phyloP scores from a whole-genome alignment of 345 rosid species.

The Theobroma cacao region DNA sequence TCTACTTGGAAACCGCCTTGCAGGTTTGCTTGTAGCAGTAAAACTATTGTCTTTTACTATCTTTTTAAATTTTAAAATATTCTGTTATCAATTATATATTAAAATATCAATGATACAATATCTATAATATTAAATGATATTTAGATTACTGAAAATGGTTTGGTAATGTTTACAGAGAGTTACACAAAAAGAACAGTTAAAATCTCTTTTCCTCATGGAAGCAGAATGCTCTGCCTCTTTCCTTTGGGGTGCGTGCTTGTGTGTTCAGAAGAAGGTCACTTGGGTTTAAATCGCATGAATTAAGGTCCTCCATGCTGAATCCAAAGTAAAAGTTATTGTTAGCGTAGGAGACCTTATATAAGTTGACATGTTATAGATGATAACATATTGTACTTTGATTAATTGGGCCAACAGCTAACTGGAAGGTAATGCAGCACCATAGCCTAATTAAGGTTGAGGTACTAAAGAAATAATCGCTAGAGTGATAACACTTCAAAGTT shows the following conservation, averaged over 20 bases:
- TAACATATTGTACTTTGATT: neutral
- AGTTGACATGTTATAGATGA: too few species aligned
- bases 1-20: conserved; percentile 85
- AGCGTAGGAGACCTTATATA: too few species aligned
- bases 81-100: neutral
- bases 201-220: neutral
- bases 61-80: neutral
- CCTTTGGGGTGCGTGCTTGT: neutral
- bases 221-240: neutral
- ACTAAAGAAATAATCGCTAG: neutral
- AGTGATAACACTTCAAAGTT: neutral
- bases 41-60: neutral
- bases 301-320: too few species aligned
- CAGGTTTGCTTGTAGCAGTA: conserved; percentile 50
- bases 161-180: neutral
- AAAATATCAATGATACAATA: neutral
- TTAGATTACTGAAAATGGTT: neutral
- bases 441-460: neutral
- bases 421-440: neutral
- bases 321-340: too few species aligned
- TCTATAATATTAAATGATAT: neutral
- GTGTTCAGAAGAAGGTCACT: too few species aligned
- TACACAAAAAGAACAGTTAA: neutral
- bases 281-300: too few species aligned
- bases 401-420: neutral